These are phyloP conservation scores for Dioszegia hungarica DNA, from an alignment of 768 basidiomycete species.

Conservation along the genomic window DNA sequence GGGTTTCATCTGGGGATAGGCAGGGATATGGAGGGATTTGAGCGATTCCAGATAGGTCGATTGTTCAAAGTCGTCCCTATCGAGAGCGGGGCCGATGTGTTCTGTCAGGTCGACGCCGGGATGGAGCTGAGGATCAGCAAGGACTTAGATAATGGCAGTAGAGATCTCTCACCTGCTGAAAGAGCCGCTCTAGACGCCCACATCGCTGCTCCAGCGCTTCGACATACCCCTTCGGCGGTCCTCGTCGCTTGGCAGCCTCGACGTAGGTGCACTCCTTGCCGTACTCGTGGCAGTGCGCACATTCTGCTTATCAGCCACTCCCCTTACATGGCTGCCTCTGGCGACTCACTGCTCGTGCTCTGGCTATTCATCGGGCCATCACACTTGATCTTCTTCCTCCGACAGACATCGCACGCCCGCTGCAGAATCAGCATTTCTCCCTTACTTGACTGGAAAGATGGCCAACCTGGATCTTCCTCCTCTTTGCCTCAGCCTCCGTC, in stretches of 20 bases:
- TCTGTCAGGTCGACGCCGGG: conserved; percentile 39
- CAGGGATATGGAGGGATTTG: conserved; percentile 24
- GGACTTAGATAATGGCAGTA: background rate
- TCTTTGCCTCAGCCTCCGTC: conserved; percentile 28
- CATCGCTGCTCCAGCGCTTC: conserved; percentile 48
- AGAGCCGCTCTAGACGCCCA: conserved; percentile 39
- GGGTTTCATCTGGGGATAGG: conserved; percentile 30
- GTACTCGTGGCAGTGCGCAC: conserved; percentile 41
- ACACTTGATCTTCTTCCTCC: conserved; percentile 58
- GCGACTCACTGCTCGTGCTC: conserved; percentile 28
- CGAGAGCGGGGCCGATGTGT: conserved; percentile 43
- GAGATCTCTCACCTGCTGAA: conserved; percentile 24
- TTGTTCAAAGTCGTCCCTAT: conserved; percentile 44
- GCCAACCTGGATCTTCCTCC: conserved; percentile 37
- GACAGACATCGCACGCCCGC: conserved; percentile 33
- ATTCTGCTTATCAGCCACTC: conserved; percentile 24
- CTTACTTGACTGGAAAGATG: background rate
- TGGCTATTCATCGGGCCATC: conserved; percentile 43
- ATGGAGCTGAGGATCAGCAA: conserved; percentile 43
- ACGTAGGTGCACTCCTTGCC: conserved; percentile 56
- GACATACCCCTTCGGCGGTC: conserved; percentile 44
- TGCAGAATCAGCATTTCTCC: background rate
- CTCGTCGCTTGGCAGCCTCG: conserved; percentile 45
- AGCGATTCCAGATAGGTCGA: conserved; percentile 38
- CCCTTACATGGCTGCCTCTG: background rate